Evolutionary conservation across 1,284 basidiomycete species (phyloP).

Genomic region (Apiotrichum porosum): DNA sequence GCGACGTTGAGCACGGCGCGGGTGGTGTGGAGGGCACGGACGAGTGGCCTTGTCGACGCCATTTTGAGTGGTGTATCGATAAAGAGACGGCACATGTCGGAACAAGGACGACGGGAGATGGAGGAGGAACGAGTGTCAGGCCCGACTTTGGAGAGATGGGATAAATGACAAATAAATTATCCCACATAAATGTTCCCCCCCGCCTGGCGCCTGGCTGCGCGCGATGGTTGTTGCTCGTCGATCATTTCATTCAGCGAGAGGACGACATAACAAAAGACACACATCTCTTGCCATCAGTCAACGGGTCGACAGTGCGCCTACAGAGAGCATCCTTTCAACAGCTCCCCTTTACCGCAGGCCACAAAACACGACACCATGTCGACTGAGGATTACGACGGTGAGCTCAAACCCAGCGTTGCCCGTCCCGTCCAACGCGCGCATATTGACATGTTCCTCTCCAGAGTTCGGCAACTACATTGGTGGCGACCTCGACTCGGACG

Average conservation of each 20-base stretch:
- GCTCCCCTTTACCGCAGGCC: no score
- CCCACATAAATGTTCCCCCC: neutral
- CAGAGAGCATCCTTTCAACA: neutral
- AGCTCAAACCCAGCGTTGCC: slow-evolving; percentile 4
- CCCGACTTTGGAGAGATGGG: slow-evolving; percentile 21
- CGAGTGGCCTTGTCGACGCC: slow-evolving; percentile 5
- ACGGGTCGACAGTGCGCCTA: neutral
- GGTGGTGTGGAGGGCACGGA: slow-evolving; percentile 10
- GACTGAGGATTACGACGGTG: slow-evolving; percentile 50
- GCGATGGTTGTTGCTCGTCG: neutral
- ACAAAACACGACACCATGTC: slow-evolving; percentile 39
- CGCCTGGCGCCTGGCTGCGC: no score
- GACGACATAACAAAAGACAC: neutral
- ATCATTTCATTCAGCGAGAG: neutral
- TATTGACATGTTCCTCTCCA: slow-evolving; percentile 14
- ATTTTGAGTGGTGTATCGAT: slow-evolving; percentile 6
- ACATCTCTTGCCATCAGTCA: neutral
- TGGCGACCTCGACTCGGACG: slow-evolving; percentile 83
- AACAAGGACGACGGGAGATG: neutral
- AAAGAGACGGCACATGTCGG: neutral
- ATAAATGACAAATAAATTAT: slow-evolving; percentile 17
- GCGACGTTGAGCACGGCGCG: neutral
- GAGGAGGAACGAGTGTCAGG: neutral
- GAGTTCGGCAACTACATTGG: slow-evolving; percentile 93
- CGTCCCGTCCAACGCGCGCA: no score